These are phyloP conservation scores for Furculomyces boomerangus DNA, from an alignment of 371 early-diverging fungal species.

Conservation along the genomic window DNA sequence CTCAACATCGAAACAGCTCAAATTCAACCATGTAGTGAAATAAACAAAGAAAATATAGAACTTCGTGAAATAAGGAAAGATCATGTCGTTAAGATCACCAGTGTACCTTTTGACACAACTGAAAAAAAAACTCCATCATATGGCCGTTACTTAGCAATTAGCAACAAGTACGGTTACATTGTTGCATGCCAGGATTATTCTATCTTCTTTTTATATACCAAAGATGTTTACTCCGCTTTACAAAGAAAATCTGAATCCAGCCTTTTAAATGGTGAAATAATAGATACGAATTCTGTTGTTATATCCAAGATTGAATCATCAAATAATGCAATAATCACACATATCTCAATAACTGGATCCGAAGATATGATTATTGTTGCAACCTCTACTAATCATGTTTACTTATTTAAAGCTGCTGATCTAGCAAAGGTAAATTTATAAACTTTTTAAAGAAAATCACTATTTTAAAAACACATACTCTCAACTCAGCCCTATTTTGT, in stretches of 20 bases:
- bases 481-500: background rate
- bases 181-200: constrained; percentile 12
- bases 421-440: background rate
- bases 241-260: constrained; percentile 13
- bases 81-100: constrained; percentile 7
- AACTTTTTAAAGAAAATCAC: background rate
- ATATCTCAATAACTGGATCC: constrained; percentile 13
- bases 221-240: no score
- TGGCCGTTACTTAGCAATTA: constrained; percentile 14
- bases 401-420: constrained; percentile 10
- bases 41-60: background rate
- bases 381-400: constrained; percentile 4
- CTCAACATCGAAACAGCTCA: no score
- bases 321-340: constrained; percentile 11
- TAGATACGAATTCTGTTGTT: constrained; percentile 2
- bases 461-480: background rate
- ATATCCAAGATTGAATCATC: constrained; percentile 9
- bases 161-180: constrained; percentile 19
- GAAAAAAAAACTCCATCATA: constrained; percentile 17
- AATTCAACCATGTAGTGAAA: no score
- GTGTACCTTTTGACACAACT: constrained; percentile 7
- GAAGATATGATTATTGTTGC: constrained; percentile 14
- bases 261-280: no score
- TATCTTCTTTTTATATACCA: background rate
- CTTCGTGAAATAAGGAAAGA: background rate